These are phyloP conservation scores for Aspergillus flavus DNA, from an alignment of 2,329 filamentous ascomycete species.

Conservation along the genomic window DNA sequence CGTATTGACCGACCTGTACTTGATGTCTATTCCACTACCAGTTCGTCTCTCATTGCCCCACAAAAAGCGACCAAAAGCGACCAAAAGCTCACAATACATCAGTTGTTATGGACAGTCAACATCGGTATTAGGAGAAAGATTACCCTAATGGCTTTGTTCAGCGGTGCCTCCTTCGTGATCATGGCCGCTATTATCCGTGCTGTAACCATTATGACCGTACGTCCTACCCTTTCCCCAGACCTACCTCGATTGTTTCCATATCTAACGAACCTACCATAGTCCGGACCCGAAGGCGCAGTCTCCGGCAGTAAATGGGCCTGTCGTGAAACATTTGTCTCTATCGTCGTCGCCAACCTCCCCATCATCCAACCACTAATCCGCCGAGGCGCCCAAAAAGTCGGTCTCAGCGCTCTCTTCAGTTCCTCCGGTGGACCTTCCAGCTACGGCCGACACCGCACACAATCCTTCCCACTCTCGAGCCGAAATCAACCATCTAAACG, in stretches of 20 bases:
- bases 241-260: no score
- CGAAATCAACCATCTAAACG: constrained; percentile 11
- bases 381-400: constrained; percentile 25
- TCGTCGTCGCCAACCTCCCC: constrained; percentile 45
- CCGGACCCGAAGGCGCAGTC: constrained; percentile 37
- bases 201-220: constrained; percentile 48
- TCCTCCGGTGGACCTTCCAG: constrained; percentile 18
- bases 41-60: constrained; percentile 29
- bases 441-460: constrained; percentile 12
- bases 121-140: constrained; percentile 53
- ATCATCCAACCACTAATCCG: constrained; percentile 41
- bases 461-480: constrained; percentile 26
- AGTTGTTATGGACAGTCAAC: constrained; percentile 56
- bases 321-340: constrained; percentile 47
- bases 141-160: constrained; percentile 55
- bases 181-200: constrained; percentile 56
- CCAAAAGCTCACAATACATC: constrained; percentile 19
- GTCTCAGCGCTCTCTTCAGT: constrained; percentile 31
- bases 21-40: constrained; percentile 60
- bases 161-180: constrained; percentile 57
- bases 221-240: neutral
- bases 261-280: constrained; percentile 15
- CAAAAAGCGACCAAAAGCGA: no score
- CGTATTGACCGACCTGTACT: constrained; percentile 59
- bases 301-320: constrained; percentile 45